These are phyloP conservation scores for Clonostachys chloroleuca DNA, from an alignment of 2,329 filamentous ascomycete genomes.

Conservation along the genomic window DNA sequence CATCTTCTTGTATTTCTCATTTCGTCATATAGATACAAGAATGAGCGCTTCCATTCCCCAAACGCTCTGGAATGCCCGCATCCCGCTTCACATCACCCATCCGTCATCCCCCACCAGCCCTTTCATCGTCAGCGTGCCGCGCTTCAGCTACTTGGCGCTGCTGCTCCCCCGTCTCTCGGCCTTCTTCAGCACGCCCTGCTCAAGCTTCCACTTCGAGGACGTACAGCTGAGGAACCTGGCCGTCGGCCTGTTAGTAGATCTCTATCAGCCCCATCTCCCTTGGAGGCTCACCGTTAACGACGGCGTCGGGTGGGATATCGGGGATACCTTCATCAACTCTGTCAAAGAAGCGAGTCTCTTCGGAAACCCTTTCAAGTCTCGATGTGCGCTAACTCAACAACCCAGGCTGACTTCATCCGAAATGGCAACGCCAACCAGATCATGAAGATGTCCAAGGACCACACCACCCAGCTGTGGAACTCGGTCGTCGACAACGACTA, in stretches of 20 bases:
- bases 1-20: not conserved
- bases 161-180: slow-evolving; percentile 48
- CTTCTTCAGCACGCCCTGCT: slow-evolving; percentile 50
- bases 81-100: slow-evolving; percentile 53
- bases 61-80: slow-evolving; percentile 47
- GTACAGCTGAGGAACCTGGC: slow-evolving; percentile 48
- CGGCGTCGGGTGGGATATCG: slow-evolving; percentile 54
- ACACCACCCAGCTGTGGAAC: slow-evolving; percentile 80
- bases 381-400: not conserved
- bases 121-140: slow-evolving; percentile 49
- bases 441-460: slow-evolving; percentile 81
- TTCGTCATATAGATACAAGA: slow-evolving; percentile 11
- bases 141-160: slow-evolving; percentile 55
- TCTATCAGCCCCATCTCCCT: slow-evolving; percentile 49
- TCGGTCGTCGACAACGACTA: slow-evolving; percentile 77
- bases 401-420: slow-evolving; percentile 74
- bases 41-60: slow-evolving; percentile 30
- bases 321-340: slow-evolving; percentile 59
- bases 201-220: slow-evolving; percentile 54
- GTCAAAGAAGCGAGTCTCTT: slow-evolving; percentile 50
- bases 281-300: slow-evolving; percentile 52
- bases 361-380: not conserved
- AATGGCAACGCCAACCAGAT: slow-evolving; percentile 87
- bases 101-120: slow-evolving; percentile 37
- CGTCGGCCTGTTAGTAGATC: slow-evolving; percentile 49